These are phyloP conservation scores for Panaeolus papilionaceus DNA, from an alignment of 768 basidiomycete genomes.

Conservation along the genomic window DNA sequence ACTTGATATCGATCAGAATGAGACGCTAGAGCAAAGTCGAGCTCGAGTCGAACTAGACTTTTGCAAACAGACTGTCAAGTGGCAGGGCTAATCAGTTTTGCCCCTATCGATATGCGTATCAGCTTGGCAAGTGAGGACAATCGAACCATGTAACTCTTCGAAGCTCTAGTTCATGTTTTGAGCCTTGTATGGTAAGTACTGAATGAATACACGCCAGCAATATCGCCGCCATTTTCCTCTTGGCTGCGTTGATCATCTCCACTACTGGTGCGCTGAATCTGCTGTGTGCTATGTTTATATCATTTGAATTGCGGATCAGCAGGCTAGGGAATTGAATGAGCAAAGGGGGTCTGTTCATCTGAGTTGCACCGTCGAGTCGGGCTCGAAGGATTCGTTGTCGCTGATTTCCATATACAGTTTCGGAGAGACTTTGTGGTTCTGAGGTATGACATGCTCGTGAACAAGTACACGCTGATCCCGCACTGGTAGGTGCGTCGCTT, in stretches of 20 bases:
- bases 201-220: neutral
- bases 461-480: neutral
- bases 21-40: conserved; percentile 2
- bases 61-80: conserved; percentile 5
- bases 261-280: neutral
- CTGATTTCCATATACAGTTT: neutral
- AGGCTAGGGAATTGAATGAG: neutral
- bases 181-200: neutral
- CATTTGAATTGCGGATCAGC: neutral
- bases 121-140: conserved; percentile 1
- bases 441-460: neutral
- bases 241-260: neutral
- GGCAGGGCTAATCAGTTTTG: conserved; percentile 7
- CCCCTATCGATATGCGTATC: neutral
- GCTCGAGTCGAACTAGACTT: neutral
- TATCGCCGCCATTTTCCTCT: neutral
- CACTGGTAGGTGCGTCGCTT: neutral
- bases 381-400: neutral
- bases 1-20: neutral
- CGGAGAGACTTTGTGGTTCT: neutral
- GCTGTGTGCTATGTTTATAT: neutral
- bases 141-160: neutral
- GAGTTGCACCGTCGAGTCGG: neutral
- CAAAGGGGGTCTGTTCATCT: neutral
- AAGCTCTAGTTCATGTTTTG: neutral